Base-by-base conservation (phyloP, 2,329 filamentous ascomycete species). In the Aureobasidium melanogenum region DNA sequence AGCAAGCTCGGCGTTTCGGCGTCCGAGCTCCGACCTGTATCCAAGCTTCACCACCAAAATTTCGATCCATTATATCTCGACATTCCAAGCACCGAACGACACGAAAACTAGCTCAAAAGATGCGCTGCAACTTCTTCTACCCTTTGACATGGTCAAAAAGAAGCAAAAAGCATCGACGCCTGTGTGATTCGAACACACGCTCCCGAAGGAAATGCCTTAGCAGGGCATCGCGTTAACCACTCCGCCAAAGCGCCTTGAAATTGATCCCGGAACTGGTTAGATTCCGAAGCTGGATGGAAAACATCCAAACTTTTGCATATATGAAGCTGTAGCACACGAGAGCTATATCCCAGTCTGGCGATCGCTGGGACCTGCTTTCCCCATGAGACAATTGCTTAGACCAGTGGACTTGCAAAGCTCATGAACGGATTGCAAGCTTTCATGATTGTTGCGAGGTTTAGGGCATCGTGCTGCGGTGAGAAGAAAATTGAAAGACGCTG, bases 131-230 rank as follows among this genome's bases (percentile, higher is more conserved):
- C 26, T 24, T 52, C 9, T 32, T 38, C 8, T 19, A 38, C 8
- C 0, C 5, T 28, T 26, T 52, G 24, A 12, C 28, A 8, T 5
- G 17, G 2, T n/a, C 5, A 26, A 55, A 43, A 41, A 43, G 10
- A 19, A 2, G 41, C 15, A 44, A 54, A 44, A 44, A 46, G 5
- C 32, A 32, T 14, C 66, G 66, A 67, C 60, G 71, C 72, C 73
- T 75, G 70, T 69, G 72, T 70, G 73, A 75, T 74, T 74, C 73
- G 73, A 75, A 75, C 73, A 70, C 71, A 69, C 70, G 73, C 73
- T 71, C 73, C 71, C 73, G 73, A 75, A 71, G 71, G 71, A 70
- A 73, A 70, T 70, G 69, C 67, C 69, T 70, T 62, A 62, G 60
- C 60, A 62, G 60, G 60, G 60, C 60, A 62, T 47, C 60, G 60